Percentiles rank a stretch among this genome's conserved stretches.
phyloP scores from a whole-genome alignment of 2,329 filamentous ascomycete genomes.

The Fusarium dimerum region DNA sequence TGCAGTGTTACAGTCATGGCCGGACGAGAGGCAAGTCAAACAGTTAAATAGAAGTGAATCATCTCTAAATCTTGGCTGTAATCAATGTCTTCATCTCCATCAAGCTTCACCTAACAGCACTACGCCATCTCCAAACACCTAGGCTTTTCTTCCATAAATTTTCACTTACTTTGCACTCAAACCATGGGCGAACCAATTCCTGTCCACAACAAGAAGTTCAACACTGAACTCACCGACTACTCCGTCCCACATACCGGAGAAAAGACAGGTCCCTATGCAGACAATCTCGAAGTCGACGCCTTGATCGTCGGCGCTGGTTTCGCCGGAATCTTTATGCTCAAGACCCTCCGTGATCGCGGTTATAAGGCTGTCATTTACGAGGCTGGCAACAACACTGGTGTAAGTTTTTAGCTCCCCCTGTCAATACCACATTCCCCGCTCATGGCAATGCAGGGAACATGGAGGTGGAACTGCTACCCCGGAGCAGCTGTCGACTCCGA shows the following conservation, averaged over 20 bases:
- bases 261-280: constrained; percentile 41
- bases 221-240: constrained; percentile 42
- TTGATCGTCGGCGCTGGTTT: constrained; percentile 49
- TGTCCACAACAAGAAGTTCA: constrained; percentile 38
- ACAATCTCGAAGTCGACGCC: constrained; percentile 45
- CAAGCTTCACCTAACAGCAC: background rate
- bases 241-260: constrained; percentile 29
- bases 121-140: background rate
- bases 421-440: background rate
- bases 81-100: background rate
- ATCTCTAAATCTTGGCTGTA: background rate
- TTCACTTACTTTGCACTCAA: background rate
- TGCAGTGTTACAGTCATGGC: background rate
- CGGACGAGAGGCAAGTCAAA: background rate
- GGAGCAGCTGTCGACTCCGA: constrained; percentile 56
- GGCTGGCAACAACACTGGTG: constrained; percentile 49
- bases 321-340: constrained; percentile 51
- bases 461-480: constrained; percentile 59
- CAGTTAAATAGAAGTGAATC: background rate
- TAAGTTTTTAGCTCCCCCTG: background rate
- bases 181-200: constrained; percentile 25
- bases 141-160: background rate
- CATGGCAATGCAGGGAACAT: constrained; percentile 41
- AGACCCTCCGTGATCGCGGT: constrained; percentile 52
- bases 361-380: constrained; percentile 52